Base-by-base conservation (phyloP, 805 yeast genomes). In the Metschnikowia amazonensis region DNA sequence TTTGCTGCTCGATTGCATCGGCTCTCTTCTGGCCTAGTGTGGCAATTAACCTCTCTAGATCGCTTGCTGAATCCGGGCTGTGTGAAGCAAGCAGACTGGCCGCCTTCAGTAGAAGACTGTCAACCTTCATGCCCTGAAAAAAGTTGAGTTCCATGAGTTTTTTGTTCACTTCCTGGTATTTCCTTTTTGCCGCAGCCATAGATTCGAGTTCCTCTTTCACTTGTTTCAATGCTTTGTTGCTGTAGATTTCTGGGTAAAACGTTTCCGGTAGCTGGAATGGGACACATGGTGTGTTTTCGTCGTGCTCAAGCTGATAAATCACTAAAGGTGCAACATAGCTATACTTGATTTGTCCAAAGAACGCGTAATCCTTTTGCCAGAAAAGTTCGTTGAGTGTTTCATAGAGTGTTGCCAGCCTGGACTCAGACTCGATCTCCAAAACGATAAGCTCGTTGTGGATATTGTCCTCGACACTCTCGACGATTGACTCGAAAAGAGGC, bases 41-140 rank as follows among this genome's bases (percentile, higher is more conserved):
- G 5, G 44, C 51, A 24, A 55, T 58, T 13, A 65, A 50, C 5
- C 37, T 30, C 4, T 40, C 47, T 4, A 70, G 48, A 24, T 58
- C 60, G 1, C 53, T 54, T 6, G 47, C 39, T 9, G 70, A 48
- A 4, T 45, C 47, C 8, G 37, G 13, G 29, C 60, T 51, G 25
- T 56, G 64, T 1, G 49, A 45, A 14, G 44, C 42, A 8, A 67
- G 39, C 42, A 59, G 55, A 3, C 49, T 44, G 4, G 58, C 52
- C 1, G 67, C 45, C 10, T 57, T 58, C 23, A 49, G 49, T 23
- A 71, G 49, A 21, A 70, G 52, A 1, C 53, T 49, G 31, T 56
- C 61, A 20, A 70, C 59, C 17, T 59, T 57, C 51, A 69, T 70
- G 1, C 76, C 76, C 50, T 68, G 72, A 47, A 70, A 70, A 24